phyloP scores from a whole-genome alignment of 768 basidiomycete species.

The Pisolithus albus region DNA sequence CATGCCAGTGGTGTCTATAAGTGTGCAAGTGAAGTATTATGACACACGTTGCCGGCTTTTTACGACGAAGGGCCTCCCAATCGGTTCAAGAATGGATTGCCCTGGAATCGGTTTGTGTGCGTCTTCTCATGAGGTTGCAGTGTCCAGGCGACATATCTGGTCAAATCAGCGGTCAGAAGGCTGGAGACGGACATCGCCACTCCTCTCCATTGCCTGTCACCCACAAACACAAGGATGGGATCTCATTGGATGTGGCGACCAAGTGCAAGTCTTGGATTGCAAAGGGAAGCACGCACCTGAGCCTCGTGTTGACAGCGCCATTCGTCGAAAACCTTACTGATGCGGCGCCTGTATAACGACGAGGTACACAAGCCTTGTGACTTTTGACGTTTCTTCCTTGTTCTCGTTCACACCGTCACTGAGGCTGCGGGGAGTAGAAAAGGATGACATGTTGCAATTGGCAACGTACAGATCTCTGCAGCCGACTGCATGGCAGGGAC shows the following conservation, averaged over 20 bases:
- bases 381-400: constrained; percentile 14
- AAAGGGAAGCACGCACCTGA: constrained; percentile 23
- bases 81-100: constrained; percentile 20
- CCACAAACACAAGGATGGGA: constrained; percentile 6
- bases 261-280: constrained; percentile 15
- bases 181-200: constrained; percentile 1
- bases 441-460: too few relatives aligned
- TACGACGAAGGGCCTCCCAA: constrained; percentile 9
- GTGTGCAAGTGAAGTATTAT: constrained; percentile 10
- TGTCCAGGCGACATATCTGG: constrained; percentile 26
- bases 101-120: constrained; percentile 12
- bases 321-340: constrained; percentile 29
- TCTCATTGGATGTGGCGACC: constrained; percentile 21
- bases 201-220: not conserved
- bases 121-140: constrained; percentile 7
- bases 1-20: constrained; percentile 9
- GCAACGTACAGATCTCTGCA: too few relatives aligned
- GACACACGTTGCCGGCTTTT: constrained; percentile 24
- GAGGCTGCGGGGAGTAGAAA: too few relatives aligned
- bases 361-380: constrained; percentile 13
- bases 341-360: constrained; percentile 13
- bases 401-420: constrained; percentile 19
- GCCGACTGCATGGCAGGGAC: too few relatives aligned
- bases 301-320: constrained; percentile 28
- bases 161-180: constrained; percentile 23